phyloP scores from a whole-genome alignment of 1,284 basidiomycete genomes.

The Grifola frondosa region DNA sequence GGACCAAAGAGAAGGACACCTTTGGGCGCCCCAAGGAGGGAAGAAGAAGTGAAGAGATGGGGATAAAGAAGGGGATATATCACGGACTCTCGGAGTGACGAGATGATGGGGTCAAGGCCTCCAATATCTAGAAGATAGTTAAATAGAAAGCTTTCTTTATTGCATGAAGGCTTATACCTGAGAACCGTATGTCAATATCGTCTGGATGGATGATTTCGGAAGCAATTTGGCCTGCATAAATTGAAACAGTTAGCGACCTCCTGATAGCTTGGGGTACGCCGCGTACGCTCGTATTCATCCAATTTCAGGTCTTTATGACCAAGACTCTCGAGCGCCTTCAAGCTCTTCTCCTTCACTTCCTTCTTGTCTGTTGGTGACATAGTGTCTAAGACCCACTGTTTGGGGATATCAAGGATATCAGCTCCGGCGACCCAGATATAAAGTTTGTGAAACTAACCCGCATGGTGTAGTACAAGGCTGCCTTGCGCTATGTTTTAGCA shows the following conservation, averaged over 20 bases:
- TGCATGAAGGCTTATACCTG: conserved; percentile 45
- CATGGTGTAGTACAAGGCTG: conserved; percentile 51
- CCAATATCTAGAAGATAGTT: conserved; percentile 71
- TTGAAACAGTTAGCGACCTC: background rate
- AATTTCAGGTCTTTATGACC: conserved; percentile 71
- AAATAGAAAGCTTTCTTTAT: conserved; percentile 4
- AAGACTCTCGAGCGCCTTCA: conserved; percentile 71
- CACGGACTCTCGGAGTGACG: conserved; percentile 90
- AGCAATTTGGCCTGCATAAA: conserved; percentile 67
- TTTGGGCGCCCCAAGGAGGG: conserved; percentile 72
- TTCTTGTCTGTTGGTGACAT: conserved; percentile 54
- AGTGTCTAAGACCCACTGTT: conserved; percentile 47
- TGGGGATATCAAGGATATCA: background rate
- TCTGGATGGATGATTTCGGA: conserved; percentile 86
- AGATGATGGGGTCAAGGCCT: conserved; percentile 92
- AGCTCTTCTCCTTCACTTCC: conserved; percentile 65
- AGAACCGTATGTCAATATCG: conserved; percentile 74
- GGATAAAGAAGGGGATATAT: conserved; percentile 96
- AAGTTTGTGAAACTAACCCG: conserved; percentile 34
- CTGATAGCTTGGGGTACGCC: background rate
- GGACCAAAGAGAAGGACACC: conserved; percentile 89
- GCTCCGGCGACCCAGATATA: background rate
- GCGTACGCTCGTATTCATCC: conserved; percentile 79
- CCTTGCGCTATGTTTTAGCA: conserved; percentile 32
- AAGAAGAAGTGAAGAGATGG: conserved; percentile 78